Conservation (phyloP, 352 stramenopile species). For the Pythium pyrilobum region DNA sequence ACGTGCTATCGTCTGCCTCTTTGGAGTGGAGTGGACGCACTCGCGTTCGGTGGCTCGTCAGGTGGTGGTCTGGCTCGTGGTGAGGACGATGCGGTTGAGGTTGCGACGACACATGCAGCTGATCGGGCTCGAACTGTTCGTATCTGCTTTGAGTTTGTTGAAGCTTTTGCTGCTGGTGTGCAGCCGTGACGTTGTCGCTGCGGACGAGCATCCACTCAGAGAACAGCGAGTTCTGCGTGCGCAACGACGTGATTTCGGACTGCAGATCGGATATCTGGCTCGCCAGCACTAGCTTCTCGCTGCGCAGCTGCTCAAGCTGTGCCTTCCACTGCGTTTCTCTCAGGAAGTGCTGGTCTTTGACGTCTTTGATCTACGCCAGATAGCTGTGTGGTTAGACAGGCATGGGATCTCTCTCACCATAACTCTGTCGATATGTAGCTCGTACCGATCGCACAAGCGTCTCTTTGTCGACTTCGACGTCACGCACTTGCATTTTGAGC, state of each 20-base stretch:
- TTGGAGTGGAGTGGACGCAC: conserved; percentile 1
- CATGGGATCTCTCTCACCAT: too few species aligned
- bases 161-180: conserved; percentile 14
- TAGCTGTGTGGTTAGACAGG: too few species aligned
- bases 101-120: too few species aligned
- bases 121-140: too few species aligned
- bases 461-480: conserved; percentile 67
- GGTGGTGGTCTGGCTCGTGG: not conserved
- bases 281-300: conserved; percentile 38
- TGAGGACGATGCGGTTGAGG: conserved; percentile 1
- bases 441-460: conserved; percentile 55
- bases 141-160: not conserved
- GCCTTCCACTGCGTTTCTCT: conserved; percentile 60
- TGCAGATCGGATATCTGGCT: conserved; percentile 47
- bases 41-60: not conserved
- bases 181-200: conserved; percentile 38
- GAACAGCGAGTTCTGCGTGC: conserved; percentile 59
- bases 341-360: conserved; percentile 62
- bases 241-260: conserved; percentile 48
- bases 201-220: conserved; percentile 80
- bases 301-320: conserved; percentile 44
- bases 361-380: conserved; percentile 45
- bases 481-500: conserved; percentile 52
- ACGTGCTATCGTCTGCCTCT: conserved; percentile 14
- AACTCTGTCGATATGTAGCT: too few species aligned